Conservation (phyloP, 768 basidiomycete species). For the Chalciporus pseudorubinellus region DNA sequence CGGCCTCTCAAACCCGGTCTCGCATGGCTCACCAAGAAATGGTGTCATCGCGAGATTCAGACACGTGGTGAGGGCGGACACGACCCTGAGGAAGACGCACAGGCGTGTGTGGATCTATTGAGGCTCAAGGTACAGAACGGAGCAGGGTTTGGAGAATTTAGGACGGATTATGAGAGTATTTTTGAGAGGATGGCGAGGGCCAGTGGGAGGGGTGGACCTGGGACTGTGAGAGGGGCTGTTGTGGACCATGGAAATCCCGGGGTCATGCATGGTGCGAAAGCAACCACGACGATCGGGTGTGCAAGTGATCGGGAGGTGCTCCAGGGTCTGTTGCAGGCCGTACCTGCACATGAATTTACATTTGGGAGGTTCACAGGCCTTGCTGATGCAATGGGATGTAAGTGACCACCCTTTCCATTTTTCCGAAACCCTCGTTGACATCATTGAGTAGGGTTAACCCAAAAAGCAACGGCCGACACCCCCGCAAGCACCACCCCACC, state of each 20-base stretch:
- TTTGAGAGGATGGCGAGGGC: slow-evolving; percentile 79
- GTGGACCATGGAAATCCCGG: slow-evolving; percentile 84
- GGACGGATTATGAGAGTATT: slow-evolving; percentile 80
- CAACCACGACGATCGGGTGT: slow-evolving; percentile 74
- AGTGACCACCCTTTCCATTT: slow-evolving; percentile 25
- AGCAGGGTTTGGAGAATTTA: slow-evolving; percentile 82
- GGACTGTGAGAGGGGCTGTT: slow-evolving; percentile 58
- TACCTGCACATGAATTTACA: slow-evolving; percentile 70
- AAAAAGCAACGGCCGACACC: slow-evolving; percentile 45
- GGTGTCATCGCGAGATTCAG: slow-evolving; percentile 90
- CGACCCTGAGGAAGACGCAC: slow-evolving; percentile 92
- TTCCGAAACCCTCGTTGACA: background rate
- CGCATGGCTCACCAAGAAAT: slow-evolving; percentile 95
- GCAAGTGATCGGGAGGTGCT: slow-evolving; percentile 75
- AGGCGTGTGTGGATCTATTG: slow-evolving; percentile 82
- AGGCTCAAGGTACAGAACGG: slow-evolving; percentile 77
- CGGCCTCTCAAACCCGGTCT: slow-evolving; percentile 92
- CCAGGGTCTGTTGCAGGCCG: slow-evolving; percentile 57
- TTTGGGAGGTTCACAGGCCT: slow-evolving; percentile 84
- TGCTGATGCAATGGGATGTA: slow-evolving; percentile 81
- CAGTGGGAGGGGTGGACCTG: slow-evolving; percentile 37
- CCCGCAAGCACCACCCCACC: slow-evolving; percentile 20
- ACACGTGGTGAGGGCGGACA: slow-evolving; percentile 81
- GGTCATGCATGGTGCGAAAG: slow-evolving; percentile 83
- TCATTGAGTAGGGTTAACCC: slow-evolving; percentile 54